Percentiles rank a stretch among this genome's conserved stretches.
Conservation (phyloP, 2,329 filamentous ascomycete species). For the Neophaeococcomyces aloes region DNA sequence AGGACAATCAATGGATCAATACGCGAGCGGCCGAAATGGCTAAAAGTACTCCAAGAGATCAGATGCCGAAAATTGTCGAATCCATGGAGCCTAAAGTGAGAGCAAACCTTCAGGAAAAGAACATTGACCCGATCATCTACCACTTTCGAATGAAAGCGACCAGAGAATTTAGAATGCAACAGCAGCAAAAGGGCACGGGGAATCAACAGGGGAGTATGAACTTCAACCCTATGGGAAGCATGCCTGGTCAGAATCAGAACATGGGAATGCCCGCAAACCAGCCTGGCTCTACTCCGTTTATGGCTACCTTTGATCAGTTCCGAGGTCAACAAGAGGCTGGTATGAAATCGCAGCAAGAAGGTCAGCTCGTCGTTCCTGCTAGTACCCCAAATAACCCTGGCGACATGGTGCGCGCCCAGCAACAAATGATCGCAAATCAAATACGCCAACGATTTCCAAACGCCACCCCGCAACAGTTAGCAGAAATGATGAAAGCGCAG, state of each 20-base stretch:
- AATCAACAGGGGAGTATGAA: conserved; percentile 28
- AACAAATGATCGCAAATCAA: conserved; percentile 31
- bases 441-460: conserved; percentile 32
- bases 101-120: conserved; percentile 34
- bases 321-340: conserved; percentile 52
- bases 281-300: conserved; percentile 29
- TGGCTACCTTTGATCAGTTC: conserved; percentile 44
- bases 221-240: conserved; percentile 31
- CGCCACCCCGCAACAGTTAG: conserved; percentile 31
- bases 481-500: conserved; percentile 36
- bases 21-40: conserved; percentile 39
- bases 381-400: conserved; percentile 43
- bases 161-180: conserved; percentile 30
- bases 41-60: conserved; percentile 33
- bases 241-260: conserved; percentile 34
- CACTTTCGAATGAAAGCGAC: conserved; percentile 42
- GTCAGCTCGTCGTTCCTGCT: conserved; percentile 53
- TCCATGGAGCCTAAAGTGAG: conserved; percentile 39
- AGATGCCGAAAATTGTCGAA: conserved; percentile 41
- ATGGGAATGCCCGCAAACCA: conserved; percentile 26
- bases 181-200: conserved; percentile 24
- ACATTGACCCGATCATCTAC: conserved; percentile 41
- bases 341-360: conserved; percentile 50
- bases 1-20: conserved; percentile 35
- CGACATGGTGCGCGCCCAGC: conserved; percentile 30